Evolutionary conservation across 208 protist genomes (phyloP), one percentile per base, ranked within the genome.

Genomic region (Crithidia expoeki): DNA sequence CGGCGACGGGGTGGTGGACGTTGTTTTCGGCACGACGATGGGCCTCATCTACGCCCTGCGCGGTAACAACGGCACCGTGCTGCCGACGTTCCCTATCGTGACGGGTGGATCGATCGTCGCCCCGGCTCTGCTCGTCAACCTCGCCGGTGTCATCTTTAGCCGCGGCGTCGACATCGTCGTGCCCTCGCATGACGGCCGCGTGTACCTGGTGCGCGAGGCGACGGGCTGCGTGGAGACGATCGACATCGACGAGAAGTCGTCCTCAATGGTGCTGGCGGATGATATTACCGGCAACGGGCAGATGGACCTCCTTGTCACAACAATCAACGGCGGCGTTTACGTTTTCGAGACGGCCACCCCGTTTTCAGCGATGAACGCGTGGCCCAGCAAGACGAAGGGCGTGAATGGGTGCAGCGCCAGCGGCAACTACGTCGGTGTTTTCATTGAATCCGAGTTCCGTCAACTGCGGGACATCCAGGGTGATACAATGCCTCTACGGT

Each of bases 201-300:
- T 98, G 47, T 98, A 98, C 69, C 74, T 96, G 21, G 84, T 98
- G 16, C 79, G 89, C 30, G 90, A 84, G 6, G 75, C 62, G 17
- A 74, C 72, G 1, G 79, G 80, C n/a, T 98, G 96, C 81, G 74
- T 95, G 30, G 82, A 97, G 61, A 80, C 57, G 28, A 86, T 98
- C 51, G 96, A 98, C 61, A 82, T 98, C 46, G 94, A 95, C 68
- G 94, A 98, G 61, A 86, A 88, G 58, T 88, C 89, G 30, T 96
- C 89, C 23, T 77, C 87, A 12, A 85, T 90, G 84, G 90, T 98
- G 52, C 80, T 98, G 16, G 89, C 88, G 10, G 90, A 97, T 60
- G 96, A 98, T 74, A 53, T 98, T 21, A 91, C 83, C 23, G 88
- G 89, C 25, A 93, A 97, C 73, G 96, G 94, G 2, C 82, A 94